Evolutionary conservation across 31 red algal species (phyloP), one percentile per base, ranked within the genome.

Genomic region (Bonnemaisonia californica): DNA sequence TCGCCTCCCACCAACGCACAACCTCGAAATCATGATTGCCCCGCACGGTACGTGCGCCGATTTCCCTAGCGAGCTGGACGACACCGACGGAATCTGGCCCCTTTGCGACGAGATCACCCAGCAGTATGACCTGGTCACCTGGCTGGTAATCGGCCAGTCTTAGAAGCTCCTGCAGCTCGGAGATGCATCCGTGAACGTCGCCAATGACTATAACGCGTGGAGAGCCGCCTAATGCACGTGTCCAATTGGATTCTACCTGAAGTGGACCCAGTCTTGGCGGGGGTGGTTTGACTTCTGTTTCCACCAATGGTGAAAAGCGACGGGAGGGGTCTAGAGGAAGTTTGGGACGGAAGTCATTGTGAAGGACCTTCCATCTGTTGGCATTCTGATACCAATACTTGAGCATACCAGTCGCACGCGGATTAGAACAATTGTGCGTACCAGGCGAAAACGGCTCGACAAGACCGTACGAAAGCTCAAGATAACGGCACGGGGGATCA

Each of bases 131-230:
- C 62, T 90, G 84, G 39, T 98, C 96, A 33, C 91, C 96, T 36
- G 92, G 96, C 19, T 77, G 54, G 62, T 78, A 92, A 51, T 90
- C 84, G 24, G 82, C 89, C 71, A 95, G 57, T 19, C 86, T 42
- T 39, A 95, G 66, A 34, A 98, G 36, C 26, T 82, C 87, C 77
- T 86, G 70, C 59, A 98, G 55, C 71, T 93, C 96, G n/a, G 73
- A 67, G 39, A 95, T 80, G 57, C 96, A 98, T 9, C 96, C 96
- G 77, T 98, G 96, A 16, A 98, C 81, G 60, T 98, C 96, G 28
- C 96, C 96, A 18, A 97, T 82, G 33, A 76, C 90, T 61, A 98
- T 98, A 24, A 98, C 71, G 4, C 95, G 85, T 18, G 95, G 95
- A 5, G 66, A 31, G 22, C 74, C 42, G 18, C 65, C 84, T 39